A percentile compares a stretch with the other conserved stretches of the same genome.
phyloP scores from a whole-genome alignment of 768 basidiomycete genomes.

The Lepiota subincarnata region DNA sequence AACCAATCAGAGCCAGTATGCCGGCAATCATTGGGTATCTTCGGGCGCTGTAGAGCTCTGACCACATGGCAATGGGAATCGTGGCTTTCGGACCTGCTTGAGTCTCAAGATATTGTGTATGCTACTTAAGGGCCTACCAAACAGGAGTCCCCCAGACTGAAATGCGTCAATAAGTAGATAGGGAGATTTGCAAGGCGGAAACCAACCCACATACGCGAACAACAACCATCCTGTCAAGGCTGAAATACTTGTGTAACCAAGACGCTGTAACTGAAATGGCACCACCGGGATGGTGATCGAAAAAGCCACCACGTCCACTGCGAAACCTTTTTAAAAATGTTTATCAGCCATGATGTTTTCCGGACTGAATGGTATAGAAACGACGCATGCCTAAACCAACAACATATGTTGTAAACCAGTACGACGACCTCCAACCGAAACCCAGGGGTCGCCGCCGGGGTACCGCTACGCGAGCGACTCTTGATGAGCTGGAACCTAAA shows the following conservation, averaged over 20 bases:
- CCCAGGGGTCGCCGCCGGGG: conserved; percentile 32
- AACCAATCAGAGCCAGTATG: conserved; percentile 44
- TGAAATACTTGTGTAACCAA: conserved; percentile 44
- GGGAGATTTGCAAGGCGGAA: background rate
- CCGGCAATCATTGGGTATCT: conserved; percentile 48
- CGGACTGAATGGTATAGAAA: too few species aligned
- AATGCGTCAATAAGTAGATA: conserved; percentile 7
- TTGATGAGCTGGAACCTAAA: too few species aligned
- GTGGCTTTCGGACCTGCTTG: conserved; percentile 33
- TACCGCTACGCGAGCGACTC: too few species aligned
- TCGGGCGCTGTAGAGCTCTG: conserved; percentile 46
- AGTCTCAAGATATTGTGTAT: background rate
- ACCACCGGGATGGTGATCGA: conserved; percentile 60
- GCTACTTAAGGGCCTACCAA: conserved; percentile 32
- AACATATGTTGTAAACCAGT: conserved; percentile 50
- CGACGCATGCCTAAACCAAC: conserved; percentile 43
- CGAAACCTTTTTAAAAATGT: conserved; percentile 27
- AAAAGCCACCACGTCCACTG: conserved; percentile 56
- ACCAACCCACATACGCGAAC: conserved; percentile 47
- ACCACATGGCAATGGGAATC: conserved; percentile 51
- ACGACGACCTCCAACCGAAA: conserved; percentile 54
- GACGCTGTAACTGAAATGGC: conserved; percentile 54
- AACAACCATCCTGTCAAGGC: conserved; percentile 56
- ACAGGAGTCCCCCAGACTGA: conserved; percentile 53
- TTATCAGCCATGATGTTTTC: background rate